Base-by-base conservation (phyloP, 1,284 basidiomycete species). In the Thelephora terrestris region DNA sequence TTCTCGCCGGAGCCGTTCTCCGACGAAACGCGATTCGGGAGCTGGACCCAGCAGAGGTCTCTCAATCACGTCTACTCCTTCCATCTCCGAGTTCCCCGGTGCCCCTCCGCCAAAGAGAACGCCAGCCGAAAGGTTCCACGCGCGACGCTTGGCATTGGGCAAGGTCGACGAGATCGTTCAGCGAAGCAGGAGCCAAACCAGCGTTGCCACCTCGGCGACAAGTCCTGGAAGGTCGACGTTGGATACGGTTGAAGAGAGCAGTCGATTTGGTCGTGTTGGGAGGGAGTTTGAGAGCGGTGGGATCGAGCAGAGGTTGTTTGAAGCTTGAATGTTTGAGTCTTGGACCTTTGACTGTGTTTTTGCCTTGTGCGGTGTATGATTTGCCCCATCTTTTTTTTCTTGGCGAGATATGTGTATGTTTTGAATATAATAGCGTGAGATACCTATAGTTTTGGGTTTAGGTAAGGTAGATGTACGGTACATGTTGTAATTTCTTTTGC, bases 131-230 rank as follows among this genome's bases (percentile, higher is more conserved):
- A 54, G 61, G 24, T 54, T 58, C 52, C 47, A 52, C 3, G 58
- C 57, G 36, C 56, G 62, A 12, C 55, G 58, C 20, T 55, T 55
- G 16, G 65, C 65, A 10, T 54, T 62, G 24, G 52, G 53, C 47
- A 58, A 55, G 48, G 65, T 68, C 36, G 61, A 59, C n/a, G 58
- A 61, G 48, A 67, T 68, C 29, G 27, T 68, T 5, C 58, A 61
- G 34, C 50, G 54, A 23, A 60, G 64, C 47, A 66, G 58, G 50
- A 61, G 61, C 51, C 54, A 57, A 43, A 49, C 53, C 1, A 54
- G 53, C 37, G 27, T 53, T 21, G 12, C 39, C 24, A 23, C 44
- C 16, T 20, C 32, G 18, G 46, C 46, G 3, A 21, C 17, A 7
- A 57, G 52, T 43, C 56, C 56, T 14, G 12, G 20, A 9, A 18